A percentile compares a stretch with the other conserved stretches of the same genome.
phyloP scores from a whole-genome alignment of 768 basidiomycete species.

The Porphyrellus cyaneotinctus region DNA sequence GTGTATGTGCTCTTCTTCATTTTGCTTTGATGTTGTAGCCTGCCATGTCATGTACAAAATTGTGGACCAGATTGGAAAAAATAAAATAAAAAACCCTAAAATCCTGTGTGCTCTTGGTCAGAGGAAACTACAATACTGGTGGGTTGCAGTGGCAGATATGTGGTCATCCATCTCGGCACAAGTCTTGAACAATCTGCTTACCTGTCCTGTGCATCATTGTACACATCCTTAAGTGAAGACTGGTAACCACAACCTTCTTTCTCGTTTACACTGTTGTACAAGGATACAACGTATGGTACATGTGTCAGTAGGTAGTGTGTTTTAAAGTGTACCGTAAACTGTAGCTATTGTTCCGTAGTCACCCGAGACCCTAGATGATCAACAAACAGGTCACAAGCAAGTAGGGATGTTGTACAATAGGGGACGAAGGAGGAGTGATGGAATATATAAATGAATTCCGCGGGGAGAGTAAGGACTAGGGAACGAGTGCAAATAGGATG shows the following conservation, averaged over 20 bases:
- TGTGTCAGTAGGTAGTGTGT: slow-evolving; percentile 5
- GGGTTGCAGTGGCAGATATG: too few relatives aligned
- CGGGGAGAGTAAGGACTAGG: background rate
- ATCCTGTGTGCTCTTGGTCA: background rate
- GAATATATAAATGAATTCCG: background rate
- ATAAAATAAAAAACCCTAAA: slow-evolving; percentile 4
- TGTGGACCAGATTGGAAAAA: background rate
- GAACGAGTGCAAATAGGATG: background rate
- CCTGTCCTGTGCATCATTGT: background rate
- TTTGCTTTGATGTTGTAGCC: background rate
- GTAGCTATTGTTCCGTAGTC: slow-evolving; percentile 7
- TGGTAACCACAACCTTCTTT: slow-evolving; percentile 1
- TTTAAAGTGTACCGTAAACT: slow-evolving; percentile 16
- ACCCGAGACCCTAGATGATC: slow-evolving; percentile 10
- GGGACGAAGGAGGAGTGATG: slow-evolving; percentile 1
- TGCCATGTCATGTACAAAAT: slow-evolving; percentile 8
- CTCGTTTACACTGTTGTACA: slow-evolving; percentile 25
- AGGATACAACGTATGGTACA: slow-evolving; percentile 22
- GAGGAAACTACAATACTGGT: background rate
- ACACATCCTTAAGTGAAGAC: too few relatives aligned
- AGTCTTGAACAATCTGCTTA: background rate
- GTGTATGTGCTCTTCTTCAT: background rate
- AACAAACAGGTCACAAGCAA: slow-evolving; percentile 1
- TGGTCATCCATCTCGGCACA: background rate
- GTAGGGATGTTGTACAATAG: slow-evolving; percentile 15